Base-by-base conservation (phyloP, 768 basidiomycete species). In the Tylopilus subfusipes region DNA sequence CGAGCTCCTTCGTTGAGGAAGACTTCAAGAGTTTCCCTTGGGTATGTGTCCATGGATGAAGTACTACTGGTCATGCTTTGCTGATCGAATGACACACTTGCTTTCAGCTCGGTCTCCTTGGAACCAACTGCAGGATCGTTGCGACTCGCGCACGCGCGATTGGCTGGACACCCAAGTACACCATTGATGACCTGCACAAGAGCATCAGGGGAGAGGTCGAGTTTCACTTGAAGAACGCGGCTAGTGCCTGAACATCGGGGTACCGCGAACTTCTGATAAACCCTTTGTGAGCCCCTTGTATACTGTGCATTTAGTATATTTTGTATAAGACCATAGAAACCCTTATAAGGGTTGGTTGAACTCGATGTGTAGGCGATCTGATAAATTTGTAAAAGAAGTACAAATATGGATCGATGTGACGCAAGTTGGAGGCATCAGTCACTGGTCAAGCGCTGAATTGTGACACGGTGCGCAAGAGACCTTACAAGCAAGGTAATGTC, bases 1-100 rank as follows among this genome's bases (percentile, higher is more conserved):
- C 82, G 5, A 78, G 71, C 3, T 55, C 73, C 1, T 82, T 82
- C 53, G 76, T 73, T 1, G 59, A 64, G 6, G 58, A 58, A 4
- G 68, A 69, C 38, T 53, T 53, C 34, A 52, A 52, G 22, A 39
- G 19, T 13, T 46, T 31, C 19, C 36, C 46, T 34, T 3, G 0
- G 0, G 62, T 65, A 53, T 22, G 64, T 60, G 22, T 22, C 11
- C 0, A 1, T 4, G 21, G n/a, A 29, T 18, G 22, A 16, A 10
- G 19, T 27, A 9, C 7, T 27, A 9, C 7, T 12, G 6, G 13
- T 19, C 4, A 7, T 43, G 19, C 12, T 8, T 36, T 31, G 19
- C 39, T 59, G 38, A 54, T 47, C 8, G 10, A 12, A 21, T 9
- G 16, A 21, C 42, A 8, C 18, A 14, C 12, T n/a, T 1, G n/a